Evolutionary conservation across 2,329 filamentous ascomycete genomes (phyloP).

Genomic region (Fusarium sarcochroum): DNA sequence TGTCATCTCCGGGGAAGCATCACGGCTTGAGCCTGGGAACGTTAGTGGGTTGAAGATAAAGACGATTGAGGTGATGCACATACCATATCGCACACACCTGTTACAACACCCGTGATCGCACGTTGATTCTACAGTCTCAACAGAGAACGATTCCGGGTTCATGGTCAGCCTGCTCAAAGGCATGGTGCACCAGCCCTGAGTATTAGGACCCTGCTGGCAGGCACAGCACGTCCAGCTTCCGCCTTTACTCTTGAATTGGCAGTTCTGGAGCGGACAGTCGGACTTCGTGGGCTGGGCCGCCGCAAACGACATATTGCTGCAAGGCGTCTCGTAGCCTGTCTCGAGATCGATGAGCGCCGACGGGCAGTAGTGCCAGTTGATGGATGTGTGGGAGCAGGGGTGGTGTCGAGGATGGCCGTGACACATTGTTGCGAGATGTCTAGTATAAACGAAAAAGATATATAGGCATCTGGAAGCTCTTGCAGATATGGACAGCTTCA

Average conservation of each 20-base stretch:
- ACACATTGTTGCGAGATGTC: constrained; percentile 60
- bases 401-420: constrained; percentile 68
- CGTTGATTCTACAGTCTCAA: constrained; percentile 56
- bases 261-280: constrained; percentile 65
- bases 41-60: not conserved
- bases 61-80: not conserved
- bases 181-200: constrained; percentile 66
- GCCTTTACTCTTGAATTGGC: constrained; percentile 64
- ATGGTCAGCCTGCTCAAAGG: constrained; percentile 50
- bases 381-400: constrained; percentile 67
- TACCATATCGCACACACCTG: constrained; percentile 62
- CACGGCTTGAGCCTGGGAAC: constrained; percentile 50
- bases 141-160: constrained; percentile 51
- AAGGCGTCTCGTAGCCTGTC: constrained; percentile 65
- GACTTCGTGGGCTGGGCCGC: constrained; percentile 59
- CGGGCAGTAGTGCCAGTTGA: constrained; percentile 69
- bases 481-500: constrained; percentile 9
- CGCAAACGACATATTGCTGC: constrained; percentile 63
- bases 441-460: constrained; percentile 1
- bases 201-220: constrained; percentile 66
- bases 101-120: constrained; percentile 69
- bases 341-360: constrained; percentile 61
- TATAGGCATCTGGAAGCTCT: not conserved
- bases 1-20: constrained; percentile 54
- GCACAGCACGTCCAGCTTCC: constrained; percentile 69